Percentiles rank a stretch among this genome's conserved stretches.
phyloP scores from a whole-genome alignment of 768 basidiomycete genomes.

The Mycena vulgaris region DNA sequence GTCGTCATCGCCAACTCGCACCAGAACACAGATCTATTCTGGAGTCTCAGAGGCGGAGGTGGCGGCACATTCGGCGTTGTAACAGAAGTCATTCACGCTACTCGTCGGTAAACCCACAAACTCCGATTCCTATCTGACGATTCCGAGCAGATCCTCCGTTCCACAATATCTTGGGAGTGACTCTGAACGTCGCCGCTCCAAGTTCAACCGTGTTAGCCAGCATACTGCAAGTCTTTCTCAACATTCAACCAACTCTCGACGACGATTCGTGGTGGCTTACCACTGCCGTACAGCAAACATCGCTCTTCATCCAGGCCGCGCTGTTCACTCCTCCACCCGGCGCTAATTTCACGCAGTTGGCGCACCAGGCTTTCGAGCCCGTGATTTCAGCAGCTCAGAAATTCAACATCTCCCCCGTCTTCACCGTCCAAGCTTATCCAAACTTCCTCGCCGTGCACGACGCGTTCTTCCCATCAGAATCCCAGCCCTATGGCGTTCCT shows the following conservation, averaged over 20 bases:
- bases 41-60: constrained; percentile 58
- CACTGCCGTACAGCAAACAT: constrained; percentile 22
- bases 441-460: constrained; percentile 16
- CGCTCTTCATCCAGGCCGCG: constrained; percentile 17
- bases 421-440: constrained; percentile 1
- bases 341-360: constrained; percentile 5
- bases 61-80: constrained; percentile 57
- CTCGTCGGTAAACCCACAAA: not conserved
- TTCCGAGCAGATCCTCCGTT: constrained; percentile 3
- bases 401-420: not conserved
- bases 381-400: constrained; percentile 12
- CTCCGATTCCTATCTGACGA: not conserved
- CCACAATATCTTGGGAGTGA: constrained; percentile 7
- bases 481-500: not conserved
- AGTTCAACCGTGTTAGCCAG: constrained; percentile 8
- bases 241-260: constrained; percentile 21
- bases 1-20: constrained; percentile 42
- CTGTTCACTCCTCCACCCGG: constrained; percentile 16
- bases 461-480: constrained; percentile 6
- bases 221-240: constrained; percentile 11
- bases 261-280: constrained; percentile 29
- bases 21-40: constrained; percentile 55
- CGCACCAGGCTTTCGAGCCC: constrained; percentile 5
- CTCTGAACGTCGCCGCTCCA: constrained; percentile 10
- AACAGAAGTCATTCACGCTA: constrained; percentile 45